phyloP scores from a whole-genome alignment of 1,284 basidiomycete genomes.

The Moesziomyces parantarcticus region DNA sequence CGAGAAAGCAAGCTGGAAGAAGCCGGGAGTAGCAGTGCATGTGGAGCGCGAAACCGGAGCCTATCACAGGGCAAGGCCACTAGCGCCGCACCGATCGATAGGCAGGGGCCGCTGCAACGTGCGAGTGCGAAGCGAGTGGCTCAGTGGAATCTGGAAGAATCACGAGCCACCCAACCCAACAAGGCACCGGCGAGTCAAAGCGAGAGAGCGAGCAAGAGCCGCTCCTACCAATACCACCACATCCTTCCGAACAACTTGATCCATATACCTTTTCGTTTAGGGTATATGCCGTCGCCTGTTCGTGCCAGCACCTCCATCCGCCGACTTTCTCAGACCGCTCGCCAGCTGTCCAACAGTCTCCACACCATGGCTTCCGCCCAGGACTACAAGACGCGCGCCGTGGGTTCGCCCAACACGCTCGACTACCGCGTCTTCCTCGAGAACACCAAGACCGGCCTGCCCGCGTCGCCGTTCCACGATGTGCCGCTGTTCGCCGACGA shows the following conservation, averaged over 20 bases:
- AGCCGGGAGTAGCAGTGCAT: too few relatives aligned
- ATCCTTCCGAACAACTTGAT: not conserved
- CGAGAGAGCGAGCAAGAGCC: too few relatives aligned
- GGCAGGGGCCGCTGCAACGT: too few relatives aligned
- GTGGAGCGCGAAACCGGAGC: too few relatives aligned
- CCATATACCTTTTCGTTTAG: conserved; percentile 6
- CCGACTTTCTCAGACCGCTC: conserved; percentile 56
- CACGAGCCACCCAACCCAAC: too few relatives aligned
- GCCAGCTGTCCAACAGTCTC: conserved; percentile 51
- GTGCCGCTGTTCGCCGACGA: conserved; percentile 67
- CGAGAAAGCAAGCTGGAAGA: too few relatives aligned
- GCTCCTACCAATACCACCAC: too few relatives aligned
- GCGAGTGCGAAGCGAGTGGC: too few relatives aligned
- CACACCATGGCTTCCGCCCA: conserved; percentile 49
- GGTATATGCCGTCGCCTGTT: conserved; percentile 43
- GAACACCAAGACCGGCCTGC: conserved; percentile 60
- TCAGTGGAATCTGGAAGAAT: too few relatives aligned
- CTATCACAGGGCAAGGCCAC: too few relatives aligned
- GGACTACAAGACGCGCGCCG: conserved; percentile 77
- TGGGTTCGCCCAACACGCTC: conserved; percentile 90
- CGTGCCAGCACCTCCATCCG: conserved; percentile 36
- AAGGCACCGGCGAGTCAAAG: too few relatives aligned
- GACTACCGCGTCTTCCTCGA: conserved; percentile 96
- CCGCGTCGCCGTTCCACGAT: conserved; percentile 67
- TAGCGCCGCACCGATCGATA: too few relatives aligned